Evolutionary conservation across 805 yeast genomes (phyloP), one percentile per base, ranked within the genome.

Genomic region (Metschnikowia cerradonensis): DNA sequence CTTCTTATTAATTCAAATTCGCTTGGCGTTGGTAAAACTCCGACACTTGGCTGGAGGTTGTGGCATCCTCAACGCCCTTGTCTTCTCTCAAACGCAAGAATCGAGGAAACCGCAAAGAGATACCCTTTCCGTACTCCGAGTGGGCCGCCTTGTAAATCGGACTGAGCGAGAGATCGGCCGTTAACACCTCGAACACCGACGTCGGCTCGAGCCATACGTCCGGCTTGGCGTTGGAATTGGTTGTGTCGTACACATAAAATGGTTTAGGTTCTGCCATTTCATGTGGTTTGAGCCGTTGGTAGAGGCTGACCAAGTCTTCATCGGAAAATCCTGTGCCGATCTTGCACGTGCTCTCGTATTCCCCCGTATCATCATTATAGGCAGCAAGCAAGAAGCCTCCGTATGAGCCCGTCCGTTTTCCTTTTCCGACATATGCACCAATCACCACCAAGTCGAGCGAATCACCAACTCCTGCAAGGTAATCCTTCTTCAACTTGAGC

Each of bases 251-350:
- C 1, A 84, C 76, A 55, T 80, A 81, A 49, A 83, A 86, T 0
- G 86, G 75, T 57, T 83, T 86, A 2, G 96, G 86, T n/a, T 65
- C 71, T 0, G 70, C 62, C 13, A 82, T 78, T 48, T 83, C 94
- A 0, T 90, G 82, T 2, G 88, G 84, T 39, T 84, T 81, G 51
- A 94, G 75, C 45, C 74, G 74, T 23, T 77, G 79, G 60, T 84
- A 75, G 32, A 94, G 66, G 26, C 68, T 69, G 34, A 81, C 81
- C 51, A 94, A 75, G 61, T 83, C 79, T 56, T 86, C 97, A 57
- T 94, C 99, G 38, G 90, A 81, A 63, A 94, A 94, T 0, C 99
- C 99, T 0, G 99, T 94, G 44, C 99, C 99, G 49, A 95, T 91
- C 66, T 94, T 94, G 72, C 99, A 94, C 39, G 96, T 86, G 0